A percentile compares a stretch with the other conserved stretches of the same genome.
These are phyloP conservation scores for Hypoxylon sp. DNA, from an alignment of 2,329 filamentous ascomycete genomes.

Conservation along the genomic window DNA sequence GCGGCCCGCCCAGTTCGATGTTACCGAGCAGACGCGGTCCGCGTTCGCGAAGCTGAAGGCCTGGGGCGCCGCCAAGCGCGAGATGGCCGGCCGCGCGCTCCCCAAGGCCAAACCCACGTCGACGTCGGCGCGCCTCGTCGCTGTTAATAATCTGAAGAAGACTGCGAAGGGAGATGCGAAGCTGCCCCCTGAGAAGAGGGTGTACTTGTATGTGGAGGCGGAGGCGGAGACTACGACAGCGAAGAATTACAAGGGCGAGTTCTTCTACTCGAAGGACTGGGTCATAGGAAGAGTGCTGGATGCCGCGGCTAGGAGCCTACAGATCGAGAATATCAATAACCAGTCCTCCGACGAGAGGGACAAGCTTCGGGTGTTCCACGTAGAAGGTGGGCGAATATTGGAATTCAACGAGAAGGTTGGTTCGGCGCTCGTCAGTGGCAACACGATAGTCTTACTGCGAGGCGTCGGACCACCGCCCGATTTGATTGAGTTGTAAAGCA, in stretches of 20 bases:
- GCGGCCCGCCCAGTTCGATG: conserved; percentile 60
- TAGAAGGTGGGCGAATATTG: conserved; percentile 87
- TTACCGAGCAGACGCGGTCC: conserved; percentile 75
- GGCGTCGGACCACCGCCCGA: conserved; percentile 87
- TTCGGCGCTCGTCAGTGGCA: conserved; percentile 79
- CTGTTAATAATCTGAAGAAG: conserved; percentile 85
- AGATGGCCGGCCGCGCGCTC: conserved; percentile 70
- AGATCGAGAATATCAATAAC: conserved; percentile 89
- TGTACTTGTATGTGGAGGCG: conserved; percentile 93
- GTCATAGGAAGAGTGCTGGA: conserved; percentile 89
- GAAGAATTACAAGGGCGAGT: conserved; percentile 85
- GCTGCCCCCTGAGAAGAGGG: conserved; percentile 82
- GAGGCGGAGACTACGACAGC: conserved; percentile 87
- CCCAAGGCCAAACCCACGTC: conserved; percentile 75
- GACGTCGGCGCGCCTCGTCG: conserved; percentile 75
- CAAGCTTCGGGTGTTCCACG: conserved; percentile 89
- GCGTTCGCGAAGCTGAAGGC: conserved; percentile 83
- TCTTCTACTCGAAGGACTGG: conserved; percentile 88
- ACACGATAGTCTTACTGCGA: conserved; percentile 89
- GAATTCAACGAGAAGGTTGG: conserved; percentile 92
- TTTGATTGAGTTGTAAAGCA: conserved; percentile 70
- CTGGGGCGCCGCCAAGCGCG: conserved; percentile 84
- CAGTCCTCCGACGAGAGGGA: conserved; percentile 81
- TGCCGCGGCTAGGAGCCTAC: conserved; percentile 80
- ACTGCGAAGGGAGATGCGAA: conserved; percentile 92